phyloP scores from a whole-genome alignment of 331 rosid species.

The Malus hybrid region DNA sequence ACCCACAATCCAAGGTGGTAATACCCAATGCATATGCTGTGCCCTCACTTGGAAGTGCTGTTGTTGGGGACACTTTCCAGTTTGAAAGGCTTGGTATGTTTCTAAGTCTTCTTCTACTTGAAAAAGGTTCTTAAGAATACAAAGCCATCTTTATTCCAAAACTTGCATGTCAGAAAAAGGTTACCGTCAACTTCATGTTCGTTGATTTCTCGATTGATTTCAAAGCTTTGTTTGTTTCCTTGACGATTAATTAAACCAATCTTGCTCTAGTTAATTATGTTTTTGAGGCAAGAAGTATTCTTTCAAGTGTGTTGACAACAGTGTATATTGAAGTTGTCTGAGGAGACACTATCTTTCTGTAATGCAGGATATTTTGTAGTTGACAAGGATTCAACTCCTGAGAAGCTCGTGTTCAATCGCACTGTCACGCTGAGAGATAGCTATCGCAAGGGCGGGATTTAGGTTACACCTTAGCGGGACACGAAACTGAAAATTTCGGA shows the following conservation, averaged over 20 bases:
- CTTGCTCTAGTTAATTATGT: neutral
- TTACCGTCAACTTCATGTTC: neutral
- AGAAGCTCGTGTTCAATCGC: slow-evolving; percentile 74
- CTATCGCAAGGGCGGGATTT: slow-evolving; percentile 66
- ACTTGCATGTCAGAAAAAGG: neutral
- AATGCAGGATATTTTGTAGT: slow-evolving; percentile 82
- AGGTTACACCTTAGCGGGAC: slow-evolving; percentile 8
- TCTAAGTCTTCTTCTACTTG: neutral
- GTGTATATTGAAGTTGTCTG: neutral
- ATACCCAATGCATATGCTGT: slow-evolving; percentile 61
- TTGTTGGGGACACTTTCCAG: slow-evolving; percentile 75
- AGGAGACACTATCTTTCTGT: neutral
- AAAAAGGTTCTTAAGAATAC: too few species aligned
- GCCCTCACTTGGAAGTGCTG: slow-evolving; percentile 42
- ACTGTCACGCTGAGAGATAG: slow-evolving; percentile 78
- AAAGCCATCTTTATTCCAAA: neutral
- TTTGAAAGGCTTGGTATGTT: slow-evolving; percentile 88
- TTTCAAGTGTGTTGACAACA: neutral
- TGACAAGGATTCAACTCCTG: slow-evolving; percentile 72
- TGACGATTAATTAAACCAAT: neutral
- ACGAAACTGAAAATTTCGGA: neutral
- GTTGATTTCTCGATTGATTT: neutral
- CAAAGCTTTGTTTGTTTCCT: too few species aligned
- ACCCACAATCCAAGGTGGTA: slow-evolving; percentile 61
- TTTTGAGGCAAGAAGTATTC: neutral